Evolutionary conservation across 352 stramenopile genomes (phyloP), one percentile per base, ranked within the genome.

Genomic region (Globisporangium barbulae): DNA sequence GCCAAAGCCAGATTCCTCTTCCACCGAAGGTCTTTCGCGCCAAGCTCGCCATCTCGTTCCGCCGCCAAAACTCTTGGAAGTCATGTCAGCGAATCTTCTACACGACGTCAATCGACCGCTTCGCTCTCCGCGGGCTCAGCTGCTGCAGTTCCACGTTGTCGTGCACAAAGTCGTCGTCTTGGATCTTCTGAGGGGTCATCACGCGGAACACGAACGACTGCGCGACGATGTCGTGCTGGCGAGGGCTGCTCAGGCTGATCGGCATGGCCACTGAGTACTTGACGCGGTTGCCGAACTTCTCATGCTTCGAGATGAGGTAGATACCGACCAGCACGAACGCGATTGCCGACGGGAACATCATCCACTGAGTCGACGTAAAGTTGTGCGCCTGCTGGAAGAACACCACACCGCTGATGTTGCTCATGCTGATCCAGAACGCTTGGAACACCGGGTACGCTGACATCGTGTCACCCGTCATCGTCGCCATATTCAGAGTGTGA

Each of bases 261-360:
- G 87, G 87, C 87, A 95, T 93, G 8, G 87, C 87, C 65, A 95
- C 82, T 48, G 83, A 90, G 74, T 95, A 95, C 76, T 95, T 95
- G 73, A 95, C 78, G 63, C 82, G 79, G 71, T 93, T 93, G 64
- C 87, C 87, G 52, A 93, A 93, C 71, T 95, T 95, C 70, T 95
- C 76, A 67, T 95, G 87, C 71, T 95, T 95, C 25, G 87, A 89
- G 31, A 95, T 75, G 4, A 95, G 73, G 62, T 71, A 88, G 56
- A 95, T 93, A 28, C 87, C 87, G 8, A 87, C 41, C 22, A 90
- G 67, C 60, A 93, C 87, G n/a, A 91, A 69, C 13, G 75, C 42
- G 50, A 96, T 85, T 10, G 87, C 87, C 39, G 64, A 68, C 5
- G 85, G 85, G 72, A 94, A 96, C 66, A 93, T 88, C 64, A 89